phyloP scores from a whole-genome alignment of 2,329 filamentous ascomycete species.

The Dothideomycetes sp. region DNA sequence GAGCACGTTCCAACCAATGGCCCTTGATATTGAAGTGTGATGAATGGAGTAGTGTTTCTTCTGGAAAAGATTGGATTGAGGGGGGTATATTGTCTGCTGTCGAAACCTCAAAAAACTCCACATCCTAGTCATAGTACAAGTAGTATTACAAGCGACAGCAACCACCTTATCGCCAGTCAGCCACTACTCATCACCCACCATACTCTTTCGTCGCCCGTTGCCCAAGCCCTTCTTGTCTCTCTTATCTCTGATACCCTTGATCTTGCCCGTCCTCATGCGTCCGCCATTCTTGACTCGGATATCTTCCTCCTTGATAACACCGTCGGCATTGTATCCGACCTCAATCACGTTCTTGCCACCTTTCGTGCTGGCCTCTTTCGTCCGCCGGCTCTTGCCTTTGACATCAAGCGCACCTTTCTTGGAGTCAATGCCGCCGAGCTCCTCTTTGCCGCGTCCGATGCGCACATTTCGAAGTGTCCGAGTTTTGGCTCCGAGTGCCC shows the following conservation, averaged over 20 bases:
- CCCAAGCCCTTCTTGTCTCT: slow-evolving; percentile 21
- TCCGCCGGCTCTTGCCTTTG: slow-evolving; percentile 13
- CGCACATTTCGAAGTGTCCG: slow-evolving; percentile 51
- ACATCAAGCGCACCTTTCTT: slow-evolving; percentile 13
- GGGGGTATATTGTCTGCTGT: too few species aligned
- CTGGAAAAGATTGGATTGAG: too few species aligned
- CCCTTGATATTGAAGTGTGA: too few species aligned
- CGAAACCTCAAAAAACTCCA: too few species aligned
- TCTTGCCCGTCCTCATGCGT: slow-evolving; percentile 22
- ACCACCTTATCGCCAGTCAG: too few species aligned
- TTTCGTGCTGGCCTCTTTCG: too few species aligned
- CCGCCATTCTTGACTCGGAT: slow-evolving; percentile 18
- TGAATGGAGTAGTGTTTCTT: too few species aligned
- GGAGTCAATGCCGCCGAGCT: slow-evolving; percentile 8
- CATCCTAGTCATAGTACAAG: too few species aligned
- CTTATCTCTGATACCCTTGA: slow-evolving; percentile 23
- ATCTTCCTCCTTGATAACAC: slow-evolving; percentile 12
- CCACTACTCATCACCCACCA: slow-evolving; percentile 5
- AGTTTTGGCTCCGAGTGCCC: slow-evolving; percentile 91
- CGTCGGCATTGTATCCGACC: slow-evolving; percentile 17
- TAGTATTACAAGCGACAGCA: too few species aligned
- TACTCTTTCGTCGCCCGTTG: slow-evolving; percentile 5
- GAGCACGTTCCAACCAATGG: too few species aligned
- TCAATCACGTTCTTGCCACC: slow-evolving; percentile 30
- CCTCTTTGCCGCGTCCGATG: slow-evolving; percentile 35